Evolutionary conservation across 2,329 filamentous ascomycete genomes (phyloP).

Genomic region (Metarhizium guizhouense): DNA sequence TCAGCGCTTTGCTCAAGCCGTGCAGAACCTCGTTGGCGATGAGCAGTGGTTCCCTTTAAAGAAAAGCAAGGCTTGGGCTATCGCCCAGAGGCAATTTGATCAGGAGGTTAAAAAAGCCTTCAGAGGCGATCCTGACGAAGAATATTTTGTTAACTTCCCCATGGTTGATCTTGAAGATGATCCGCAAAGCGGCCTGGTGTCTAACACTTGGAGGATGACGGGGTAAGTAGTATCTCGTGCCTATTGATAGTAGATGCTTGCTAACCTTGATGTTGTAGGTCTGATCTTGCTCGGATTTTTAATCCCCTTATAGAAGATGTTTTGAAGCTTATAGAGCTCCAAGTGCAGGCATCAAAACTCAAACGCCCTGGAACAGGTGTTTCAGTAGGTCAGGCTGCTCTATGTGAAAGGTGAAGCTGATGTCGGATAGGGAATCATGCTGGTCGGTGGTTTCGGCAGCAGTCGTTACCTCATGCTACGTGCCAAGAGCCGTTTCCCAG

Average conservation of each 20-base stretch:
- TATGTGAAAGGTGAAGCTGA: not conserved
- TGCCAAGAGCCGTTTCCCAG: not conserved
- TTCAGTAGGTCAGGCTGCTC: not conserved
- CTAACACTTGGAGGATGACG: conserved; percentile 12
- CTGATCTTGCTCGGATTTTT: conserved; percentile 8
- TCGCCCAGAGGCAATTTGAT: conserved; percentile 11
- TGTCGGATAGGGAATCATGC: conserved; percentile 1
- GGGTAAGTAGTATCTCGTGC: conserved; percentile 3
- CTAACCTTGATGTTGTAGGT: not conserved
- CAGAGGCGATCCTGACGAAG: conserved; percentile 4
- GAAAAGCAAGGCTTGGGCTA: conserved; percentile 6
- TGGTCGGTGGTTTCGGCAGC: conserved; percentile 6
- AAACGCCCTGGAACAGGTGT: not conserved
- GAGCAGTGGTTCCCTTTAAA: conserved; percentile 6
- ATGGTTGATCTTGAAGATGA: conserved; percentile 12
- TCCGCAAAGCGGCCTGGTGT: conserved; percentile 5
- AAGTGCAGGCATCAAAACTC: conserved; percentile 7
- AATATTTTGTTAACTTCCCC: conserved; percentile 13
- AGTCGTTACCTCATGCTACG: not conserved
- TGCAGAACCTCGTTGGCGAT: conserved; percentile 11
- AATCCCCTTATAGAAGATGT: conserved; percentile 13
- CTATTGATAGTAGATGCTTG: not conserved
- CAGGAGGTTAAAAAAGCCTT: conserved; percentile 13
- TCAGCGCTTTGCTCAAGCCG: conserved; percentile 9
- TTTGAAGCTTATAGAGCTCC: conserved; percentile 10